Conservation (phyloP, 2,329 filamentous ascomycete genomes). For the Calonectria ilicicola region DNA sequence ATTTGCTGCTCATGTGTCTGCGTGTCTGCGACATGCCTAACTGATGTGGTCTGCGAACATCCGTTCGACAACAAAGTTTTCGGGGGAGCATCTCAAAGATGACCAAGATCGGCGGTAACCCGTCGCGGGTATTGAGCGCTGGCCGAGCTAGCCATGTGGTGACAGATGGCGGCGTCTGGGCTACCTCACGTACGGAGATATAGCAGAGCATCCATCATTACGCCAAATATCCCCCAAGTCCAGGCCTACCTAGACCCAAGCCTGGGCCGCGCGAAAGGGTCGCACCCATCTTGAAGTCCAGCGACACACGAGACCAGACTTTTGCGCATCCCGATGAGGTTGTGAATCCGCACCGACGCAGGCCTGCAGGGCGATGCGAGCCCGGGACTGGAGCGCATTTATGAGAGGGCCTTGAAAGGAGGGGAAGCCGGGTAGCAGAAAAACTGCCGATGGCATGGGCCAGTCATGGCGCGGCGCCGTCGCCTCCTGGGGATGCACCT, state of each 20-base stretch:
- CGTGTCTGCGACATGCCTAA: neutral
- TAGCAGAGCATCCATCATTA: neutral
- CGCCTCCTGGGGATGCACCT: slow-evolving; percentile 36
- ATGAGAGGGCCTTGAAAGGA: neutral
- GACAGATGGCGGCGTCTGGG: slow-evolving; percentile 11
- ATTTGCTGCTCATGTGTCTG: neutral
- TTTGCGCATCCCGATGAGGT: neutral
- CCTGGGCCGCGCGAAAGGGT: neutral
- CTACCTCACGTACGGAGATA: slow-evolving; percentile 9
- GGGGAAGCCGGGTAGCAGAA: slow-evolving; percentile 14
- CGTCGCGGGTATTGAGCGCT: slow-evolving; percentile 6
- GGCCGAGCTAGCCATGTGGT: slow-evolving; percentile 4
- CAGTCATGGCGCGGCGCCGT: slow-evolving; percentile 31
- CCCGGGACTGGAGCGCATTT: slow-evolving; percentile 7
- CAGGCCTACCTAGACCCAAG: neutral
- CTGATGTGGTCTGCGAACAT: neutral
- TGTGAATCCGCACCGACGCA: neutral
- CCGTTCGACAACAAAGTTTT: slow-evolving; percentile 6
- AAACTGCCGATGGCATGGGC: slow-evolving; percentile 29
- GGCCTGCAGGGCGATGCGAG: slow-evolving; percentile 1
- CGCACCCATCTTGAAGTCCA: neutral
- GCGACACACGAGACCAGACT: neutral
- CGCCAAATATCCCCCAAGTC: neutral
- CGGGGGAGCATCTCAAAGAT: neutral
- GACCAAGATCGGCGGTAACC: slow-evolving; percentile 8